Evolutionary conservation across 1,139 yeast genomes (phyloP), one percentile per base, ranked within the genome.

Genomic region (Diutina neorugosa): DNA sequence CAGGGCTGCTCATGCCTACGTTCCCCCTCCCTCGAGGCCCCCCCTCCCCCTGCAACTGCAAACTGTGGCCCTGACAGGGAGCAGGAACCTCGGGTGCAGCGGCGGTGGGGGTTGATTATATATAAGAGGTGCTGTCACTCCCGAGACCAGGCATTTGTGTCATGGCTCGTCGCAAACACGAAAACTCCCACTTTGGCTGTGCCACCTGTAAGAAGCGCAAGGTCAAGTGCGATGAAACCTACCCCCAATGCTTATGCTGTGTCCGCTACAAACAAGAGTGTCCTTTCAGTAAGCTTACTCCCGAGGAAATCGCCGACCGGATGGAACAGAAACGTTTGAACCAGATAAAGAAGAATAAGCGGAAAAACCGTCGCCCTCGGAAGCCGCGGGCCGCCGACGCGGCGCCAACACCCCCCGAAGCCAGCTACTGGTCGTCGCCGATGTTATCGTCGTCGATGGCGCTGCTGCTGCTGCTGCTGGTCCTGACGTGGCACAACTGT

Each of bases 141-240:
- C 37, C 37, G 25, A 23, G 7, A 23, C 25, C 7, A 23, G 25
- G 25, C 25, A 23, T 23, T 31, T 31, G 37, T 31, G 37, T 12
- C 44, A 42, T 42, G 44, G n/a, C 44, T 20, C 44, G 44, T 9
- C 43, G 43, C 43, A 40, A 40, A 18, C 43, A 40, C 43, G 43
- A 40, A 40, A 40, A 40, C 43, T 40, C 43, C 43, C 43, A 40
- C 43, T 40, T 40, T 40, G 43, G 43, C 18, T 40, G 43, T n/a
- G 43, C 18, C 11, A 40, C 43, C 11, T 40, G 43, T 16, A 40
- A 40, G 43, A 40, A 40, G 20, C 43, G 43, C 43, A 40, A 40
- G 43, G 20, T 40, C 43, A 40, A 40, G 9, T 40, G 43, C 20
- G 43, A 40, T 16, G 43, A 40, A 40, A 40, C 43, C 11, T 40